phyloP scores from a whole-genome alignment of 257 asterid species.

The Nicotiana sylvestris region DNA sequence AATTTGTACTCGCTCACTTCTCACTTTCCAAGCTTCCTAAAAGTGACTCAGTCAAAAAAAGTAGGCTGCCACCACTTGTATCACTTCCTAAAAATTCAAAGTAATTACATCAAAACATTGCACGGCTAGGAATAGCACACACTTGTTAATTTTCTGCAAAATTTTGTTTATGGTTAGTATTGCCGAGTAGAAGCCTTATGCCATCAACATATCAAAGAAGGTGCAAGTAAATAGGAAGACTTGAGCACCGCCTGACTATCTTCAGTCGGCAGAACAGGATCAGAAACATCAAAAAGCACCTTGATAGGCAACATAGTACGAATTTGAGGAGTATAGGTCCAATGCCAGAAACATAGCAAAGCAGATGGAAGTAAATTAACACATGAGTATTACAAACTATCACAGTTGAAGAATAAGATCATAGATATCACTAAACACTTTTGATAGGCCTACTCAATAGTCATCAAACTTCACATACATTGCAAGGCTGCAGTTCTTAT shows the following conservation, averaged over 20 bases:
- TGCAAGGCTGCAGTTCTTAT: not conserved
- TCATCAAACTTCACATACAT: constrained; percentile 18
- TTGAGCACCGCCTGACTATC: not conserved
- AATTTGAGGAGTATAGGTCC: not conserved
- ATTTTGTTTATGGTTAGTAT: no score
- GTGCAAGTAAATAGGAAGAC: no score
- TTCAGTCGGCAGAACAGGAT: not conserved
- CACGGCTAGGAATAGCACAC: no score
- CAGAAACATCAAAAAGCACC: not conserved
- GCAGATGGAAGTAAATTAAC: not conserved
- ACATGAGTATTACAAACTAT: not conserved
- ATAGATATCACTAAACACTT: not conserved
- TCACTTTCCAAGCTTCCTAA: no score
- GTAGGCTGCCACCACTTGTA: no score
- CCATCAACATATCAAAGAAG: no score
- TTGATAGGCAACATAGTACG: not conserved
- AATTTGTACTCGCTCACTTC: no score
- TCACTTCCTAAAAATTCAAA: no score
- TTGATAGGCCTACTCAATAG: not conserved
- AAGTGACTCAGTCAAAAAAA: no score
- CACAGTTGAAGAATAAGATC: not conserved
- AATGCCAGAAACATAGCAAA: not conserved
- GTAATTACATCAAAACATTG: no score
- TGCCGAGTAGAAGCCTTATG: no score
- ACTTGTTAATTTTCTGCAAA: no score